Conservation (phyloP, 1,284 basidiomycete species). For the Kalmanozyma brasiliensis region DNA sequence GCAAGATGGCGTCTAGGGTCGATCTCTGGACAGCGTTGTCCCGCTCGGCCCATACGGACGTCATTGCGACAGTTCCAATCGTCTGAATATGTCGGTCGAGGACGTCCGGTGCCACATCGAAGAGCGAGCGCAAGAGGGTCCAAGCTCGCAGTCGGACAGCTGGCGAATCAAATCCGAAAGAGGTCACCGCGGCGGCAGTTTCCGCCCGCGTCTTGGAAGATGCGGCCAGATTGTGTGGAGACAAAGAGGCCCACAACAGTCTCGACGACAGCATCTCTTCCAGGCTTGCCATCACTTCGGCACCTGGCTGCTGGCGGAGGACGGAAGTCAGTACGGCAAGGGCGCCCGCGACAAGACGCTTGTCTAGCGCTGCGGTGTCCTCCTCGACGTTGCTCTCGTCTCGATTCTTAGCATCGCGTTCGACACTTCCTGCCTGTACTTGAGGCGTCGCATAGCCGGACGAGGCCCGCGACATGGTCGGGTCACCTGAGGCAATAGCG, state of each 20-base stretch:
- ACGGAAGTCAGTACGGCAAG: constrained; percentile 51
- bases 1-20: constrained; percentile 56
- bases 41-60: constrained; percentile 60
- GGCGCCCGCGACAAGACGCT: constrained; percentile 60
- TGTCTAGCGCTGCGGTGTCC: constrained; percentile 58
- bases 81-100: constrained; percentile 39
- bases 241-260: constrained; percentile 52
- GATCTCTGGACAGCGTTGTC: constrained; percentile 53
- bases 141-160: constrained; percentile 55
- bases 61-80: constrained; percentile 48
- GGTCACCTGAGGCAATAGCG: constrained; percentile 25
- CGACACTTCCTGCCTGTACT: constrained; percentile 17
- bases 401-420: constrained; percentile 64
- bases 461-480: constrained; percentile 27
- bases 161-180: constrained; percentile 53
- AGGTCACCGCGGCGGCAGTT: constrained; percentile 6
- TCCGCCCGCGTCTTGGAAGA: constrained; percentile 7
- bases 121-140: constrained; percentile 43
- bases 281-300: constrained; percentile 31
- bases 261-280: constrained; percentile 42
- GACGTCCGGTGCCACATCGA: constrained; percentile 13
- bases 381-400: constrained; percentile 66
- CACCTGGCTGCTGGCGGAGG: constrained; percentile 14
- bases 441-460: constrained; percentile 35
- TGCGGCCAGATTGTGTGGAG: constrained; percentile 24